These are phyloP conservation scores for Euphorbia pulcherrima DNA, from an alignment of 345 rosid species.

Conservation along the genomic window DNA sequence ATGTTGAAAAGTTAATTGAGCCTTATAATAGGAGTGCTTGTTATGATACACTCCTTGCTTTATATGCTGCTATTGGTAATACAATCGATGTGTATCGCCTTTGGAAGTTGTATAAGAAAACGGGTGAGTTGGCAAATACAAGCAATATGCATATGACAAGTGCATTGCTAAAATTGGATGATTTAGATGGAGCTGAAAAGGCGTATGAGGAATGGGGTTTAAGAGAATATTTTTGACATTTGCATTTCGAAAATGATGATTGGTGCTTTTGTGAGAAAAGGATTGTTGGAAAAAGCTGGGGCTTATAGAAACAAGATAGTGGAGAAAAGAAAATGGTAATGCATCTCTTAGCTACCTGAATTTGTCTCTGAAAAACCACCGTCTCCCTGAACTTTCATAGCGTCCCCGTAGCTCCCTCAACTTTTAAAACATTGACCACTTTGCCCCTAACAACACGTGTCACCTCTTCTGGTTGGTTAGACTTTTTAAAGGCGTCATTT, in stretches of 20 bases:
- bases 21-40: neutral
- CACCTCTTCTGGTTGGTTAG: no score
- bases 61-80: conserved; percentile 17
- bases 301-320: neutral
- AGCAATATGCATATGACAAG: neutral
- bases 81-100: conserved; percentile 16
- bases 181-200: neutral
- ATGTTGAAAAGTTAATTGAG: conserved; percentile 16
- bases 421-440: no score
- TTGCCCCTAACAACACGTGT: no score
- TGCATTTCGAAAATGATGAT: neutral
- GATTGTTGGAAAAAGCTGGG: neutral
- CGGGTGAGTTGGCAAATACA: neutral
- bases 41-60: conserved; percentile 14
- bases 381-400: no score
- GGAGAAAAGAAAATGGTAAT: neutral
- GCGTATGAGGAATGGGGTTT: neutral
- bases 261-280: neutral
- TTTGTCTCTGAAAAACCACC: no score
- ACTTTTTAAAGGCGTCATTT: no score
- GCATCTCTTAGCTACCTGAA: no score
- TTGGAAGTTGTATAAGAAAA: conserved; percentile 18
- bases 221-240: neutral
- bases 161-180: neutral
- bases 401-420: no score